Conservation (phyloP, 345 rosid species). For the Zanthoxylum bungeanum region DNA sequence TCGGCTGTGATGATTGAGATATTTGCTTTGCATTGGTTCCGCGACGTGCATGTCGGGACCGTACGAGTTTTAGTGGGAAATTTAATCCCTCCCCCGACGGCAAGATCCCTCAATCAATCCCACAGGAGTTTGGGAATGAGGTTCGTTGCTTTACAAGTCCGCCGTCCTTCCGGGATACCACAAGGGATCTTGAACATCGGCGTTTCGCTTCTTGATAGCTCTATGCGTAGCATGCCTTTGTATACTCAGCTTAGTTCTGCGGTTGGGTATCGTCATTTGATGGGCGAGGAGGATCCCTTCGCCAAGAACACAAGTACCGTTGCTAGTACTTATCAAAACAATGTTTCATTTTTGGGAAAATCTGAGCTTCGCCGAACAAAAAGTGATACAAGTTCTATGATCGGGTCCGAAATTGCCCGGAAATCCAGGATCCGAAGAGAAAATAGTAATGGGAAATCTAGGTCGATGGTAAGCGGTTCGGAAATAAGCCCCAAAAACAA, state of each 20-base stretch:
- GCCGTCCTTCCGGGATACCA: constrained; percentile 78
- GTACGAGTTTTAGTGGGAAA: constrained; percentile 72
- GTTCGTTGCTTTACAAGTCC: too few species aligned
- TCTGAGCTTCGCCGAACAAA: constrained; percentile 63
- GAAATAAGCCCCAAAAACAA: not conserved
- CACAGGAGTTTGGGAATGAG: constrained; percentile 48
- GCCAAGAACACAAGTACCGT: too few species aligned
- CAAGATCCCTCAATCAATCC: constrained; percentile 22
- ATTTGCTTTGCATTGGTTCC: constrained; percentile 81
- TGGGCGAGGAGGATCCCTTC: too few species aligned
- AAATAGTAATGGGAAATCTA: not conserved
- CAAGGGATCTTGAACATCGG: constrained; percentile 88
- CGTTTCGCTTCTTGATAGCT: constrained; percentile 66
- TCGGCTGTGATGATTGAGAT: too few species aligned
- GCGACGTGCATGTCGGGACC: constrained; percentile 73
- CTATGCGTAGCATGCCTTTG: too few species aligned
- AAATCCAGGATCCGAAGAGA: constrained; percentile 13
- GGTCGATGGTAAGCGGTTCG: constrained; percentile 29
- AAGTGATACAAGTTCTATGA: constrained; percentile 74
- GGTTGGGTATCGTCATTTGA: too few species aligned
- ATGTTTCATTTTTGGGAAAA: constrained; percentile 21
- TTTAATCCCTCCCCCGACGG: constrained; percentile 49
- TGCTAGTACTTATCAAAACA: constrained; percentile 18
- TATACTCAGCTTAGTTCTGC: too few species aligned
- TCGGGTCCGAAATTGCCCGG: constrained; percentile 19